A percentile compares a stretch with the other conserved stretches of the same genome.
These are phyloP conservation scores for Lagenidium giganteum DNA, from an alignment of 352 stramenopile genomes.

Conservation along the genomic window DNA sequence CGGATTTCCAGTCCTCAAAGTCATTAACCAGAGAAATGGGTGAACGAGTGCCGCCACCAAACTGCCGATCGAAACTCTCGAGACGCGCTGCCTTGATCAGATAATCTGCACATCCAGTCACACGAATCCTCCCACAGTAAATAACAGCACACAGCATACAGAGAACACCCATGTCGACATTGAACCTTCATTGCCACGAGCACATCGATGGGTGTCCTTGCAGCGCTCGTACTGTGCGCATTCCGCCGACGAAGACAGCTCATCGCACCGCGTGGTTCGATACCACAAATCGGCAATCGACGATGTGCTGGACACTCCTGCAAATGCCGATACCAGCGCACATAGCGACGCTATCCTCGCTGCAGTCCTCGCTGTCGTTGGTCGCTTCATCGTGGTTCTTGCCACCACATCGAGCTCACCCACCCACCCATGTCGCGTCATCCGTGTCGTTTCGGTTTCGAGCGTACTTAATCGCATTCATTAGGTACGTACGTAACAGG, in stretches of 20 bases:
- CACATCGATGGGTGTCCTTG: conserved; percentile 92
- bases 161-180: conserved; percentile 2
- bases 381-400: too few species aligned
- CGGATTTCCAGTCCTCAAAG: conserved; percentile 96
- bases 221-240: conserved; percentile 90
- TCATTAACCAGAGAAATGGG: conserved; percentile 84
- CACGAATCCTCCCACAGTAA: neutral
- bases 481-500: too few species aligned
- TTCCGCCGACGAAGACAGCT: conserved; percentile 25
- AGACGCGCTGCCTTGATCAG: conserved; percentile 58
- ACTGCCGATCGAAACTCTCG: conserved; percentile 80
- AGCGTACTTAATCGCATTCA: too few species aligned
- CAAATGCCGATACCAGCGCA: conserved; percentile 5
- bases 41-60: conserved; percentile 66
- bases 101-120: conserved; percentile 60
- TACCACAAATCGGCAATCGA: conserved; percentile 49
- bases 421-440: too few species aligned
- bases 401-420: too few species aligned
- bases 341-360: neutral
- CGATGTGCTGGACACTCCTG: too few species aligned
- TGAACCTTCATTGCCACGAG: conserved; percentile 74
- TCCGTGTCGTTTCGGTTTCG: too few species aligned
- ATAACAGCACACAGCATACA: neutral
- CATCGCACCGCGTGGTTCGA: conserved; percentile 47
- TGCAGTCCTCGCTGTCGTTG: too few species aligned